phyloP scores from a whole-genome alignment of 2,329 filamentous ascomycete species.

The Colletotrichum sp. region DNA sequence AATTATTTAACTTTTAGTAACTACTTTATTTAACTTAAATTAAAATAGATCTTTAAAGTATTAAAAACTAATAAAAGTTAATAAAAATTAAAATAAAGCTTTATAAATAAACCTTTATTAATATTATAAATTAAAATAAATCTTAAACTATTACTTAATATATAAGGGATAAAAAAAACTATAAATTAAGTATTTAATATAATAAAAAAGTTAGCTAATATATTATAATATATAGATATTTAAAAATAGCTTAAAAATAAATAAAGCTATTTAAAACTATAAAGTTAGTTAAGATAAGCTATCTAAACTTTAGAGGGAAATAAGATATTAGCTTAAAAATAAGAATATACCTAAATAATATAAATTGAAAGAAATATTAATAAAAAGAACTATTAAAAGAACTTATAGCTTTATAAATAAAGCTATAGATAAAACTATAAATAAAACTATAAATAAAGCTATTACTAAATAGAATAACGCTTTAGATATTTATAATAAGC shows the following conservation, averaged over 20 bases:
- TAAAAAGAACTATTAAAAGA: too few relatives aligned
- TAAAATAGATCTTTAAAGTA: too few relatives aligned
- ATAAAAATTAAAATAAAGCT: not conserved
- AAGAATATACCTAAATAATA: too few relatives aligned
- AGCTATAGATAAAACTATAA: too few relatives aligned
- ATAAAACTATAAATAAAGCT: too few relatives aligned
- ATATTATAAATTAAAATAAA: not conserved
- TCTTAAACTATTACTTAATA: not conserved
- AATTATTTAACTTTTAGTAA: accelerated
- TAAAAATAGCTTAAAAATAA: not conserved
- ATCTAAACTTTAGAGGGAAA: too few relatives aligned
- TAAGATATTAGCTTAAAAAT: too few relatives aligned
- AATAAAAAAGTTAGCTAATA: not conserved
- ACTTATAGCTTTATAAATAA: too few relatives aligned
- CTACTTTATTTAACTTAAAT: accelerated
- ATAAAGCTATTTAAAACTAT: not conserved
- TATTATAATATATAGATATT: not conserved
- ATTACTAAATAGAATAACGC: too few relatives aligned
- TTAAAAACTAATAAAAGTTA: not conserved
- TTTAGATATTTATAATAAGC: too few relatives aligned
- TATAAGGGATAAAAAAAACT: not conserved
- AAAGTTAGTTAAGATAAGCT: too few relatives aligned
- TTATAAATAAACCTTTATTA: not conserved
- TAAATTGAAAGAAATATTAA: too few relatives aligned
- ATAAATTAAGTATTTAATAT: not conserved